Evolutionary conservation across 768 basidiomycete genomes (phyloP), one percentile per base, ranked within the genome.

Genomic region (Phallus indusiatus): DNA sequence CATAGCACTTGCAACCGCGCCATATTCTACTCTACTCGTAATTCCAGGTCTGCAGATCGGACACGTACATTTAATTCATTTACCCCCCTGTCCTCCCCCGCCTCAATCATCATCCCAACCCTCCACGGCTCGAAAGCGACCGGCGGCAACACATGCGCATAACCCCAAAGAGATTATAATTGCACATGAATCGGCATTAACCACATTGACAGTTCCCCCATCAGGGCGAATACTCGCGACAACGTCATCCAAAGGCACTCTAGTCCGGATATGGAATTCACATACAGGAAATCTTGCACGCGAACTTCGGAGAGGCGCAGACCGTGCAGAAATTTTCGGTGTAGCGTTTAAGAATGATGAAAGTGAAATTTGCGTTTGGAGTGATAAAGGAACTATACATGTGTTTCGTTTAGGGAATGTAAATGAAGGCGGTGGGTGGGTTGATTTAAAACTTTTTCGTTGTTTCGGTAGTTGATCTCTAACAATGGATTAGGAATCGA

Each of bases 321-420:
- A 96, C 70, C 86, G 90, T 66, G 93, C 93, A 28, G 85, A 88
- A 66, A 94, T 95, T 48, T 94, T 92, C 70, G 90, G 90, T 1
- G 87, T 94, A 18, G 85, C 87, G 12, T 92, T 94, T 70, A 80
- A 92, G 37, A 85, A 83, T 4, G 91, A 92, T 64, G 94, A 94
- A 66, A 80, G 78, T 59, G 90, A 93, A 64, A 74, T 95, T 0
- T 90, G 89, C 66, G 92, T 90, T 10, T 92, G 91, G 87, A 94
- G 91, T 67, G 93, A 96, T 70, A 96, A 96, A 71, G 93, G 93
- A 36, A 96, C 93, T 0, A 84, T 96, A 7, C 93, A 96, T 68
- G 77, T 94, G 47, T 95, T 94, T 71, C 83, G 87, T 47, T 76
- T 95, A 21, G 69, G 67, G 4, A 37, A 37, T 37, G 76, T 79